Conservation (phyloP, 768 basidiomycete species). For the Melanogaster broomeanus region DNA sequence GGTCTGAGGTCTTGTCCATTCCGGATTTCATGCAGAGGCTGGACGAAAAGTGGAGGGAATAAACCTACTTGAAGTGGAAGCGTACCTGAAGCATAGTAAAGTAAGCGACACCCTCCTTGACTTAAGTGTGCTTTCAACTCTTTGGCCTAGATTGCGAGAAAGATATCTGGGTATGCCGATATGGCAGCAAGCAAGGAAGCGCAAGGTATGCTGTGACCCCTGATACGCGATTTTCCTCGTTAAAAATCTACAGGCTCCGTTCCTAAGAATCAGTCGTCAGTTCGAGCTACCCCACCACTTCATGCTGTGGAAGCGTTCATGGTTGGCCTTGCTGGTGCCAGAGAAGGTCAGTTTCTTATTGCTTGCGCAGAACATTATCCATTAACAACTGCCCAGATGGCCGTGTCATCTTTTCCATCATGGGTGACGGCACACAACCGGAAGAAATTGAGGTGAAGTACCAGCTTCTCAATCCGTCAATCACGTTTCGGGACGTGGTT, state of each 20-base stretch:
- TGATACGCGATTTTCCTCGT: background rate
- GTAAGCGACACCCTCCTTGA: constrained; percentile 48
- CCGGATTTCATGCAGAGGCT: constrained; percentile 63
- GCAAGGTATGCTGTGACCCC: constrained; percentile 19
- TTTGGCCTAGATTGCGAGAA: constrained; percentile 57
- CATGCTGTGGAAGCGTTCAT: constrained; percentile 81
- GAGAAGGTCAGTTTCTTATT: constrained; percentile 53
- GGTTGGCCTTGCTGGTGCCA: constrained; percentile 72
- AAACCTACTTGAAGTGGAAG: constrained; percentile 81
- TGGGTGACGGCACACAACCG: constrained; percentile 37
- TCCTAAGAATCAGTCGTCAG: constrained; percentile 3
- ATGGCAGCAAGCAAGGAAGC: constrained; percentile 48
- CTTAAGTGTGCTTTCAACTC: background rate
- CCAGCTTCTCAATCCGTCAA: constrained; percentile 89
- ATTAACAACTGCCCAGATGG: constrained; percentile 57
- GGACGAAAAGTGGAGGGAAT: constrained; percentile 67
- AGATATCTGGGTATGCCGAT: constrained; percentile 86
- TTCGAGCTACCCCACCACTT: constrained; percentile 67
- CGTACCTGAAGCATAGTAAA: constrained; percentile 83
- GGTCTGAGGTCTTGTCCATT: constrained; percentile 67
- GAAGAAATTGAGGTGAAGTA: constrained; percentile 74
- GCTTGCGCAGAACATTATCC: background rate
- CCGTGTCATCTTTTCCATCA: constrained; percentile 62
- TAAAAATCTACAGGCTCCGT: constrained; percentile 8
- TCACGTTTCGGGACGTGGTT: constrained; percentile 82